A percentile compares a stretch with the other conserved stretches of the same genome.
These are phyloP conservation scores for Nitzschia sp. DNA, from an alignment of 108 stramenopile genomes.

Conservation along the genomic window DNA sequence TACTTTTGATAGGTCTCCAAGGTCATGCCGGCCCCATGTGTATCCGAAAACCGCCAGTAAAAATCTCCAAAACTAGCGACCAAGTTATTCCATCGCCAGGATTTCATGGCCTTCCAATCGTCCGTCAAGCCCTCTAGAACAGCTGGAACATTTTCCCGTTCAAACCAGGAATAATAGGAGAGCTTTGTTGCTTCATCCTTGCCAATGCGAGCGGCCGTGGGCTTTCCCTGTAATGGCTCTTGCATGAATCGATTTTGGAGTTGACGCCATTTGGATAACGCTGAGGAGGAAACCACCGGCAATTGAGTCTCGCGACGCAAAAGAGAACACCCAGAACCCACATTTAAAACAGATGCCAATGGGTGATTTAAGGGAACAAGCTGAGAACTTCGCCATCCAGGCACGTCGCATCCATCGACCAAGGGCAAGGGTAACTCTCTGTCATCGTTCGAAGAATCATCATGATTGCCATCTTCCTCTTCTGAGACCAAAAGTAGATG, in stretches of 20 bases:
- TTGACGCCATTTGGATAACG: slow-evolving; percentile 38
- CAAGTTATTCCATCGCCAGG: slow-evolving; percentile 51
- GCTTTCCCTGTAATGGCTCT: slow-evolving; percentile 19
- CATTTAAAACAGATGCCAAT: slow-evolving; percentile 45
- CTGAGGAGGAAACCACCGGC: slow-evolving; percentile 37
- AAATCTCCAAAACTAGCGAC: slow-evolving; percentile 61
- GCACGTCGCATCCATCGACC: slow-evolving; percentile 79
- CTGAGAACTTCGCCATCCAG: slow-evolving; percentile 59
- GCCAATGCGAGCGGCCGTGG: slow-evolving; percentile 5
- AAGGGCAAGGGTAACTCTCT: slow-evolving; percentile 41
- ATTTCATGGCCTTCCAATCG: slow-evolving; percentile 66
- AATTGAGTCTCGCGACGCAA: slow-evolving; percentile 62
- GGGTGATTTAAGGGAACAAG: slow-evolving; percentile 32
- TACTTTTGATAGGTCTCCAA: slow-evolving; percentile 74
- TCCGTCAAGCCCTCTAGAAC: slow-evolving; percentile 58
- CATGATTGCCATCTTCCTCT: slow-evolving; percentile 17
- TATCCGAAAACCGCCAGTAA: slow-evolving; percentile 74
- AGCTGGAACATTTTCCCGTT: slow-evolving; percentile 68
- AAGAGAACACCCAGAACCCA: slow-evolving; percentile 64
- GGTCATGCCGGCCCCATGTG: slow-evolving; percentile 76
- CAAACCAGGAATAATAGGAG: slow-evolving; percentile 46
- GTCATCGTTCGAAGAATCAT: slow-evolving; percentile 26
- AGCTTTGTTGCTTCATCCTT: slow-evolving; percentile 4
- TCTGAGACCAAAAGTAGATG: slow-evolving; percentile 43
- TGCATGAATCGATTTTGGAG: slow-evolving; percentile 27